Conservation (phyloP, 78 protist species). For the Creolimax fragrantissima region DNA sequence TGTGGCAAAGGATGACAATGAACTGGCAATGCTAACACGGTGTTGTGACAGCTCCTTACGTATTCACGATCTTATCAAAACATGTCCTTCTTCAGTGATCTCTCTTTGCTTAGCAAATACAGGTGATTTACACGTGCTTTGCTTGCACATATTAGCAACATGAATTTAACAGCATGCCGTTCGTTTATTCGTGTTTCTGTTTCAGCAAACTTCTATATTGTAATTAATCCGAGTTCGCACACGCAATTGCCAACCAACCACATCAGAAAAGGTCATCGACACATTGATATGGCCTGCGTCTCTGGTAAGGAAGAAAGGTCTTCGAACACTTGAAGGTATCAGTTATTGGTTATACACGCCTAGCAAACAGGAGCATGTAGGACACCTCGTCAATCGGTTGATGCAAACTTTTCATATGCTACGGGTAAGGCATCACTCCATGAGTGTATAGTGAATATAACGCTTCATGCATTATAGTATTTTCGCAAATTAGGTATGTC, state of each 20-base stretch:
- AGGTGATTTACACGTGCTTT: background rate
- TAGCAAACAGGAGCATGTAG: background rate
- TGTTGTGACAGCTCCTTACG: background rate
- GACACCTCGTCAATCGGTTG: conserved; percentile 17
- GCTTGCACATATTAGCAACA: background rate
- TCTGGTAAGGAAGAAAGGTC: background rate
- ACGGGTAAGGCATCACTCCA: too few relatives aligned
- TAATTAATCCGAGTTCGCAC: too few relatives aligned
- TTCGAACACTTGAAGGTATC: background rate
- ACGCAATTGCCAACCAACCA: too few relatives aligned
- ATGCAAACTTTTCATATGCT: background rate
- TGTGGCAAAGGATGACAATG: background rate
- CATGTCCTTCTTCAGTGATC: background rate
- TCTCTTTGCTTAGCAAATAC: background rate
- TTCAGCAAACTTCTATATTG: too few relatives aligned
- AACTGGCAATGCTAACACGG: background rate
- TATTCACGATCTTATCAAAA: background rate
- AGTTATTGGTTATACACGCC: conserved; percentile 9
- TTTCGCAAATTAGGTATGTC: too few relatives aligned
- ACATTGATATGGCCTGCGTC: background rate
- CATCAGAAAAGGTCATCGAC: background rate
- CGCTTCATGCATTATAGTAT: too few relatives aligned
- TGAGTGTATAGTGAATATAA: too few relatives aligned
- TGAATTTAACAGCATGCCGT: background rate
- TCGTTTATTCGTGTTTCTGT: background rate